phyloP scores from a whole-genome alignment of 306 rosid species.

The Datisca glomerata region DNA sequence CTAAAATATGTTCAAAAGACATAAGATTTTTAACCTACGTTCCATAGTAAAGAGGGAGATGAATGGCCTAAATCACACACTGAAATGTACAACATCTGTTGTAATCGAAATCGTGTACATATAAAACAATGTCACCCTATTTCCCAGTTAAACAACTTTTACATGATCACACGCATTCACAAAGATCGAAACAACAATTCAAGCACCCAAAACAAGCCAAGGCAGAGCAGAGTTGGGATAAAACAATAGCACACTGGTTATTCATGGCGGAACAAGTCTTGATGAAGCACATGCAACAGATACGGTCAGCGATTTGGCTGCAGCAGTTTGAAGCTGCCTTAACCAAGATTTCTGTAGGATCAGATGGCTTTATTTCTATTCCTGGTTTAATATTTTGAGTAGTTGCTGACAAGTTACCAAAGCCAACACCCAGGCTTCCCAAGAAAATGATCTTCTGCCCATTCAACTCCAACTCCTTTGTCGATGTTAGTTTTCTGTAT shows the following conservation, averaged over 20 bases:
- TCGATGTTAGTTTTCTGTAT: slow-evolving; percentile 24
- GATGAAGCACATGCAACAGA: slow-evolving; percentile 71
- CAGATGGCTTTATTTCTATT: slow-evolving; percentile 49
- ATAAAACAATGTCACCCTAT: too few relatives aligned
- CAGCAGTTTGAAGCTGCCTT: slow-evolving; percentile 65
- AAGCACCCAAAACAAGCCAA: slow-evolving; percentile 67
- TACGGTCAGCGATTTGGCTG: slow-evolving; percentile 20
- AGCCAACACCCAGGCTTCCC: slow-evolving; percentile 52
- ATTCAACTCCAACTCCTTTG: slow-evolving; percentile 15
- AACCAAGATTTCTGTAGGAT: slow-evolving; percentile 25
- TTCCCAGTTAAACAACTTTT: too few relatives aligned
- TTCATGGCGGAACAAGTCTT: slow-evolving; percentile 35
- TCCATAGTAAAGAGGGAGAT: too few relatives aligned
- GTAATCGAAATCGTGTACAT: too few relatives aligned
- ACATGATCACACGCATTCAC: slow-evolving; percentile 37
- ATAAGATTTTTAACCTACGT: too few relatives aligned
- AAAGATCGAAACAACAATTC: slow-evolving; percentile 70
- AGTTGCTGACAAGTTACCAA: slow-evolving; percentile 68
- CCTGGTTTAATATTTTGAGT: slow-evolving; percentile 36
- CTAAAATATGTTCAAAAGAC: too few relatives aligned
- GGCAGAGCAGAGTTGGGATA: slow-evolving; percentile 68
- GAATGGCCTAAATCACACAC: too few relatives aligned
- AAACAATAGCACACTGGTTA: slow-evolving; percentile 45
- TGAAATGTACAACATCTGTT: too few relatives aligned
- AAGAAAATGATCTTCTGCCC: slow-evolving; percentile 31